Base-by-base conservation (phyloP, 129 eudicot species). In the Flaveria bidentis region DNA sequence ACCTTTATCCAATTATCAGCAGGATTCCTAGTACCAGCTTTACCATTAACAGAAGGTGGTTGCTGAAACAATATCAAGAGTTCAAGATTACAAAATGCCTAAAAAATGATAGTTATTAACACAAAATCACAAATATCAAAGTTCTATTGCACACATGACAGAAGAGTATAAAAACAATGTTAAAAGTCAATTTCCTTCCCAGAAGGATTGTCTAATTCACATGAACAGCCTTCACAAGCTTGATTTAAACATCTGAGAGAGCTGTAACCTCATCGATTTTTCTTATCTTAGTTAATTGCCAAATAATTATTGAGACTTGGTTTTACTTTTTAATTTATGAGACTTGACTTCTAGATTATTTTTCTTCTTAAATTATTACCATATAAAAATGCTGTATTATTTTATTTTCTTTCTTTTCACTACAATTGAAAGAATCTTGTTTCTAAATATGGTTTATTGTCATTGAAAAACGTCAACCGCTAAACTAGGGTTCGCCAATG, bases 1-100 rank as follows among this genome's bases (percentile, higher is more conserved):
- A 92, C 97, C 93, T 85, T 92, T 69, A 78, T 66, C 74, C 78
- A 81, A 71, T 86, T 91, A 55, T 86, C 91, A 1, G 72, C 26
- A 65, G 69, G 53, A 76, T 10, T 77, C 67, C 61, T 83, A 78
- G 65, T 53, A 71, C 83, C 68, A 30, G 69, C 5, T 63, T 63
- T 63, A 63, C 69, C 69, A 16, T 63, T 63, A 36, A 63, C 22
- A 5, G 22, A 80, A 85, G 74, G 68, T 30, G 97, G 94, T 81
- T 91, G 86, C 94, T 91, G 91, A 73, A 87, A 85, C 50, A 82
- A 52, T 53, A 76, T 17, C 58, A 20, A 70, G 63, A 33, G 67
- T 51, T 17, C 58, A 20, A 70, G 63, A 33, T 72, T 45, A 82
- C n/a, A 15, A 13, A 46, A 73, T 26, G 65, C 49, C 52, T 8